These are phyloP conservation scores for Sambucus nigra DNA, from an alignment of 129 eudicot genomes.

Conservation along the genomic window DNA sequence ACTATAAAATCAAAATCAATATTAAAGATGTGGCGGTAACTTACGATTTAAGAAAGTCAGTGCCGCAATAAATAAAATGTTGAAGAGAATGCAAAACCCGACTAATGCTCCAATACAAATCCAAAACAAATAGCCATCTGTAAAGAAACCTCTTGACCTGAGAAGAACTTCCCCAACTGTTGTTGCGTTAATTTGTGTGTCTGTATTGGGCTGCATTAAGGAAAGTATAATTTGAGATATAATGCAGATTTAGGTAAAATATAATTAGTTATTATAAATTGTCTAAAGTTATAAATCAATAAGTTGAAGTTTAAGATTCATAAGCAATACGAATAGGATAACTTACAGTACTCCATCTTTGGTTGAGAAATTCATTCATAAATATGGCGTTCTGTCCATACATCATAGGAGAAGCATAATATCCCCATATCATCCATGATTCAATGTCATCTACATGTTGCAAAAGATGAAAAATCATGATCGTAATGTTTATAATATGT, in stretches of 20 bases:
- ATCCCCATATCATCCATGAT: constrained; percentile 49
- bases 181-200: constrained; percentile 34
- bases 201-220: constrained; percentile 60
- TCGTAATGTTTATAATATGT: too few relatives aligned
- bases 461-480: too few relatives aligned
- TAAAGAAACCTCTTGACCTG: constrained; percentile 52
- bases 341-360: constrained; percentile 52
- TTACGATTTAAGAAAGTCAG: constrained; percentile 67
- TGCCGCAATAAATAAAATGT: constrained; percentile 58
- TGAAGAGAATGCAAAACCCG: constrained; percentile 71
- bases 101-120: constrained; percentile 65
- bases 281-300: too few relatives aligned
- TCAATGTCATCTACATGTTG: constrained; percentile 29
- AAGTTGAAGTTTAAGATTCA: too few relatives aligned
- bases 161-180: constrained; percentile 73
- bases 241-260: too few relatives aligned
- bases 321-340: too few relatives aligned
- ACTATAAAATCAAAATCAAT: too few relatives aligned
- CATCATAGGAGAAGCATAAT: constrained; percentile 52
- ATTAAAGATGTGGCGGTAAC: too few relatives aligned
- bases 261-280: too few relatives aligned
- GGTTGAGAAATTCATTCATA: constrained; percentile 39
- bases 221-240: too few relatives aligned
- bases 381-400: constrained; percentile 56
- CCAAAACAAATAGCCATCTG: constrained; percentile 71